Evolutionary conservation across 2,329 filamentous ascomycete genomes (phyloP).

Genomic region (Epichloe hybrida): DNA sequence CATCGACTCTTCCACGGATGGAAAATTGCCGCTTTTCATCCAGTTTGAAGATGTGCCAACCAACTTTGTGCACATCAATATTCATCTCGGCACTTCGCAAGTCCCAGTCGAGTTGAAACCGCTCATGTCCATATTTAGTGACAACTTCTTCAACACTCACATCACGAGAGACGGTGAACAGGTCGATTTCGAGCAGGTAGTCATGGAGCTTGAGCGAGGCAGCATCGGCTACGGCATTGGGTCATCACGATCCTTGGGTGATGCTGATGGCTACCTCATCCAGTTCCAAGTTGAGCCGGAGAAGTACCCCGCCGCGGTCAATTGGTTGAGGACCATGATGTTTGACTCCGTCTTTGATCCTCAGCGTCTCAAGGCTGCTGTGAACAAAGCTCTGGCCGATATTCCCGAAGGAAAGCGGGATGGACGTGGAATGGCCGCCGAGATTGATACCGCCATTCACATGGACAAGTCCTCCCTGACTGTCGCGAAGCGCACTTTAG

Average conservation of each 20-base stretch:
- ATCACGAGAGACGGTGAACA: constrained; percentile 62
- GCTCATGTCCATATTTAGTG: constrained; percentile 68
- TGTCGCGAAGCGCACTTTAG: constrained; percentile 67
- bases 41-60: constrained; percentile 92
- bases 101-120: constrained; percentile 76
- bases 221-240: constrained; percentile 74
- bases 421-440: constrained; percentile 53
- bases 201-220: constrained; percentile 80
- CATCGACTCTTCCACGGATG: constrained; percentile 53
- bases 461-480: constrained; percentile 62
- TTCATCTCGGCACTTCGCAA: constrained; percentile 66
- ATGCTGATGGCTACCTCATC: constrained; percentile 69
- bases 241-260: constrained; percentile 53
- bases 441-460: constrained; percentile 66
- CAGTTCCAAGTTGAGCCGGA: constrained; percentile 77
- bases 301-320: constrained; percentile 70
- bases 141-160: constrained; percentile 91
- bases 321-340: constrained; percentile 75
- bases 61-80: constrained; percentile 76
- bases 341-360: constrained; percentile 83
- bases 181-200: constrained; percentile 81
- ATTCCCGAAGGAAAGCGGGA: constrained; percentile 86
- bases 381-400: constrained; percentile 77
- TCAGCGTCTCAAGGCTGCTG: constrained; percentile 43
- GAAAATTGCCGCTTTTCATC: constrained; percentile 68